These are phyloP conservation scores for Dryas drummondii DNA, from an alignment of 306 rosid species.

Conservation along the genomic window DNA sequence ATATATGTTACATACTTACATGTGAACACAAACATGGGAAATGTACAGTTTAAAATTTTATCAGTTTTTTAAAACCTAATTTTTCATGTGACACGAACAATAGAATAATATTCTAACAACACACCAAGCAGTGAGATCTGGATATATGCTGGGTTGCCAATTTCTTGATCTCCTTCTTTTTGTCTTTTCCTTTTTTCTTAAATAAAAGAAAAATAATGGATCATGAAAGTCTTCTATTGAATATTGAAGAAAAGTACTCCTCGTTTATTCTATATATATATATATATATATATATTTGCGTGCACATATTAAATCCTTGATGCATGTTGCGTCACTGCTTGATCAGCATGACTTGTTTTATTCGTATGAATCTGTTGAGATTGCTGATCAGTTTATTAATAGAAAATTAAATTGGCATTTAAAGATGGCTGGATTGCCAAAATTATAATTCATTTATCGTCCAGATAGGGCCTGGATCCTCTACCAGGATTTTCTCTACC, in stretches of 20 bases:
- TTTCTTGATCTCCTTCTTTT: not conserved
- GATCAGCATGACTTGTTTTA: not conserved
- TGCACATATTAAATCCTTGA: not conserved
- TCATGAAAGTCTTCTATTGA: not conserved
- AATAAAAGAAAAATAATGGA: not conserved
- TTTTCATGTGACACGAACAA: not conserved
- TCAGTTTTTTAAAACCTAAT: not conserved
- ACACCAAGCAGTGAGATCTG: not conserved
- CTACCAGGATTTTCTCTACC: not conserved
- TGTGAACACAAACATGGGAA: not conserved
- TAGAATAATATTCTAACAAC: not conserved
- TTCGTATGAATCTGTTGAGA: not conserved
- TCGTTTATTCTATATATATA: not conserved
- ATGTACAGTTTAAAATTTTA: not conserved
- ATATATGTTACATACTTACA: not conserved
- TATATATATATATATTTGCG: not conserved
- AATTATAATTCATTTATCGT: not conserved
- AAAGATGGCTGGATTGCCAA: conserved; percentile 9
- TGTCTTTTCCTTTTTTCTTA: not conserved
- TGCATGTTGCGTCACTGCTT: not conserved
- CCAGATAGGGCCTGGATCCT: too few species aligned
- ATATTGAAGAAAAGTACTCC: not conserved
- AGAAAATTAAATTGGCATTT: not conserved
- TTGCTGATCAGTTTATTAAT: not conserved
- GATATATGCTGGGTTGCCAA: not conserved